phyloP scores from a whole-genome alignment of 2,329 filamentous ascomycete genomes.

The Chrysosporium queenslandicum region DNA sequence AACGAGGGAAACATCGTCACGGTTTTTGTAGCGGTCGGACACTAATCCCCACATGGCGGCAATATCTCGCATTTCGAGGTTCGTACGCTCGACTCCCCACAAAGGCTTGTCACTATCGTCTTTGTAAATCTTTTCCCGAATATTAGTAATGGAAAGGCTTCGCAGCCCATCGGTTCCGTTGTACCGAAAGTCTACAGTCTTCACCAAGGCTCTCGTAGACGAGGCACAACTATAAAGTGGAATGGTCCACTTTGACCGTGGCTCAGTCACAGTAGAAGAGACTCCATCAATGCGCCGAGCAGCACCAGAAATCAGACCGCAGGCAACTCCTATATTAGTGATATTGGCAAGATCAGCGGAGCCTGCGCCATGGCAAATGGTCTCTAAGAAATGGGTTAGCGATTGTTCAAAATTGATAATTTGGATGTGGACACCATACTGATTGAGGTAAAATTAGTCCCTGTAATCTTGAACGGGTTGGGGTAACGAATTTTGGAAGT shows the following conservation, averaged over 20 bases:
- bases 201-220: conserved; percentile 36
- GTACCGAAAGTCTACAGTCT: conserved; percentile 36
- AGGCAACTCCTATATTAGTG: conserved; percentile 34
- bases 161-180: conserved; percentile 35
- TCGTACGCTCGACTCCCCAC: conserved; percentile 33
- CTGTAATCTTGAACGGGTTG: conserved; percentile 26
- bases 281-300: conserved; percentile 30
- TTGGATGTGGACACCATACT: conserved; percentile 8
- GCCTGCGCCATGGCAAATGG: conserved; percentile 27
- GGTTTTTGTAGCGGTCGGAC: conserved; percentile 22
- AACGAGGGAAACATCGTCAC: conserved; percentile 28
- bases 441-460: conserved; percentile 22
- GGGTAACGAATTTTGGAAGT: conserved; percentile 17
- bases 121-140: conserved; percentile 32
- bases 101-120: conserved; percentile 25
- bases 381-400: conserved; percentile 9
- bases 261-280: conserved; percentile 31
- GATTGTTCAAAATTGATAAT: background rate
- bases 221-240: conserved; percentile 40
- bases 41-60: conserved; percentile 37
- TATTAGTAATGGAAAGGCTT: conserved; percentile 27
- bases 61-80: conserved; percentile 20
- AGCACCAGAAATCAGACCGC: conserved; percentile 35
- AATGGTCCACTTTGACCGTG: conserved; percentile 35
- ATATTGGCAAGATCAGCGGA: conserved; percentile 32